Conservation (phyloP, 164 flowering plant species). For the Tinospora cordifolia region DNA sequence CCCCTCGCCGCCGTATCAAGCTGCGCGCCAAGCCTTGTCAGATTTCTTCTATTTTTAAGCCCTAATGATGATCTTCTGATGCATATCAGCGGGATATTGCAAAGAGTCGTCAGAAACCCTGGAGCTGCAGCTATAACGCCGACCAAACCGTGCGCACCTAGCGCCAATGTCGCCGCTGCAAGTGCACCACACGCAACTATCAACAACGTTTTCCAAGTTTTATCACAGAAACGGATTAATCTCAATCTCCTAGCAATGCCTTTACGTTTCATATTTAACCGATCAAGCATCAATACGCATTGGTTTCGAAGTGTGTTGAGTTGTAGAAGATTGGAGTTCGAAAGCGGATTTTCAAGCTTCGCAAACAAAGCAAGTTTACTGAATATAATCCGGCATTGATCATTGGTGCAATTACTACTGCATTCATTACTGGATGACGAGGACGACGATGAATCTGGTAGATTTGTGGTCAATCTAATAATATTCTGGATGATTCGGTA, state of each 20-base stretch:
- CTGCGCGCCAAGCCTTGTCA: constrained; percentile 25
- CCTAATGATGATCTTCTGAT: too few species aligned
- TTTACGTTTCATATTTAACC: constrained; percentile 25
- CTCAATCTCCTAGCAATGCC: constrained; percentile 31
- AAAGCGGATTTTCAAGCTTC: constrained; percentile 43
- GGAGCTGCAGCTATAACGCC: constrained; percentile 54
- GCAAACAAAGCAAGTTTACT: constrained; percentile 37
- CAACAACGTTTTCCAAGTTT: constrained; percentile 23
- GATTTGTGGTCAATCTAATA: constrained; percentile 23
- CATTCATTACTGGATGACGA: too few species aligned
- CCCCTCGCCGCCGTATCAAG: constrained; percentile 74
- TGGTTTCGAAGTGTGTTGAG: constrained; percentile 33
- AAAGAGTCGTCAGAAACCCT: constrained; percentile 8
- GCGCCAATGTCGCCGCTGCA: constrained; percentile 26
- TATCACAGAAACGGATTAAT: constrained; percentile 30
- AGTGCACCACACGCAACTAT: constrained; percentile 31
- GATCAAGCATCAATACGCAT: constrained; percentile 26
- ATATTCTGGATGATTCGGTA: constrained; percentile 34
- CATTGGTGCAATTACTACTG: constrained; percentile 15
- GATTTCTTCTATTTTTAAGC: too few species aligned
- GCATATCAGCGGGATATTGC: too few species aligned
- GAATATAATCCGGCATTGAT: constrained; percentile 19
- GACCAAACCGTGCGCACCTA: constrained; percentile 45
- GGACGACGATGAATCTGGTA: not conserved
- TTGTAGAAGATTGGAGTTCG: constrained; percentile 19